phyloP scores from a whole-genome alignment of 331 rosid genomes.

The Acacia pycnantha region DNA sequence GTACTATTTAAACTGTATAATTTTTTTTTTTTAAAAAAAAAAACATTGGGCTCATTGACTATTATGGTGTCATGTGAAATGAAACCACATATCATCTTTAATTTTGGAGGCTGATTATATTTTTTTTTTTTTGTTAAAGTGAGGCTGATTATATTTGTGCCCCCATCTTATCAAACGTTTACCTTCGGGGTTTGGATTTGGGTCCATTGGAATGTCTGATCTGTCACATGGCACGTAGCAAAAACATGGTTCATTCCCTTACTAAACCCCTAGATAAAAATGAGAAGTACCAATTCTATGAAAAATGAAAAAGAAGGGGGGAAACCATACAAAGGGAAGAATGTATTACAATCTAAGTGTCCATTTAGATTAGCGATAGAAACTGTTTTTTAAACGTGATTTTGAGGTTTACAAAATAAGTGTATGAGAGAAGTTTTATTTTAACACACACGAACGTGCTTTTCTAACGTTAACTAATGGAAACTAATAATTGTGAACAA shows the following conservation, averaged over 20 bases:
- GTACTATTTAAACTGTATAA: too few species aligned
- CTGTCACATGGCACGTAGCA: background rate
- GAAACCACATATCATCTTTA: background rate
- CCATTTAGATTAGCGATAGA: too few species aligned
- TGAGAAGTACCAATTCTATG: background rate
- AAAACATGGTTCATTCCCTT: background rate
- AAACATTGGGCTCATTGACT: too few species aligned
- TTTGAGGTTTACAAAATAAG: too few species aligned
- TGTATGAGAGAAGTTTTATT: too few species aligned
- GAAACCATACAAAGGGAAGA: background rate
- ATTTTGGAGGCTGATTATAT: background rate
- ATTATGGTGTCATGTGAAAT: background rate
- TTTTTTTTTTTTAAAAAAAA: too few species aligned
- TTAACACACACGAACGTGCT: fast-evolving
- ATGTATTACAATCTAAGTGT: background rate
- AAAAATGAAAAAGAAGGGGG: background rate
- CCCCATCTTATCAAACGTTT: background rate
- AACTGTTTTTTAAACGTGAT: too few species aligned
- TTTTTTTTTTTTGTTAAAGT: too few species aligned
- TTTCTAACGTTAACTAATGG: too few species aligned
- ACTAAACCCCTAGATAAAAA: background rate
- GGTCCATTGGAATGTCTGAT: background rate
- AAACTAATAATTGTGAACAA: background rate
- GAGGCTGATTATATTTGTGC: too few species aligned
- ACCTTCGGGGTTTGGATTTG: background rate